Evolutionary conservation across 2,329 filamentous ascomycete genomes (phyloP).

Genomic region (Alternaria gansuensis): DNA sequence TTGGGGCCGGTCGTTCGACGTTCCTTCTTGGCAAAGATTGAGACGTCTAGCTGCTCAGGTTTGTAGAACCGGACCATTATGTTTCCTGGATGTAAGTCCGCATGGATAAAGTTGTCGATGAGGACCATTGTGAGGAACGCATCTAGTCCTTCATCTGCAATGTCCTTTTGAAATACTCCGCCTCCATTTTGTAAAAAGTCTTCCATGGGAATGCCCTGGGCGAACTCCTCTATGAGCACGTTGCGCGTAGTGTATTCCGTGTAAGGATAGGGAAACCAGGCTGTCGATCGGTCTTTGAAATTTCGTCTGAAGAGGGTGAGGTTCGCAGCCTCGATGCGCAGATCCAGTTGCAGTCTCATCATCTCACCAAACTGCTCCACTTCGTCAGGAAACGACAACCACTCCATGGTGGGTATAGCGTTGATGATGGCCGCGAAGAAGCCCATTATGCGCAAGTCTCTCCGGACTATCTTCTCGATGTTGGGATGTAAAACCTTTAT

Average conservation of each 20-base stretch:
- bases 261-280: conserved; percentile 97
- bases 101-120: conserved; percentile 97
- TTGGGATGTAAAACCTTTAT: conserved; percentile 94
- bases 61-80: conserved; percentile 99
- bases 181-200: conserved; percentile 92
- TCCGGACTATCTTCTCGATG: conserved; percentile 87
- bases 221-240: conserved; percentile 94
- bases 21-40: conserved; percentile 57
- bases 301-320: conserved; percentile 86
- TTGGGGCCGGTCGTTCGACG: conserved; percentile 50
- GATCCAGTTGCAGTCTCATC: conserved; percentile 97
- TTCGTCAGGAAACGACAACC: conserved; percentile 95
- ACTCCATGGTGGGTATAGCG: conserved; percentile 90
- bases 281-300: conserved; percentile 87
- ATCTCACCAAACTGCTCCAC: conserved; percentile 94
- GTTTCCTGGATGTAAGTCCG: conserved; percentile 94
- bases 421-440: conserved; percentile 90
- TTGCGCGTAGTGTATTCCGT: conserved; percentile 90
- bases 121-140: conserved; percentile 96
- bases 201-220: conserved; percentile 88
- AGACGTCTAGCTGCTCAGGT: conserved; percentile 74
- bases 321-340: conserved; percentile 94
- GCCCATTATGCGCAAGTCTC: conserved; percentile 91
- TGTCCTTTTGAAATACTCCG: conserved; percentile 90
- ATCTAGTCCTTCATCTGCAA: conserved; percentile 92